Conservation (phyloP, 2,329 filamentous ascomycete genomes). For the Apiospora phragmitis region DNA sequence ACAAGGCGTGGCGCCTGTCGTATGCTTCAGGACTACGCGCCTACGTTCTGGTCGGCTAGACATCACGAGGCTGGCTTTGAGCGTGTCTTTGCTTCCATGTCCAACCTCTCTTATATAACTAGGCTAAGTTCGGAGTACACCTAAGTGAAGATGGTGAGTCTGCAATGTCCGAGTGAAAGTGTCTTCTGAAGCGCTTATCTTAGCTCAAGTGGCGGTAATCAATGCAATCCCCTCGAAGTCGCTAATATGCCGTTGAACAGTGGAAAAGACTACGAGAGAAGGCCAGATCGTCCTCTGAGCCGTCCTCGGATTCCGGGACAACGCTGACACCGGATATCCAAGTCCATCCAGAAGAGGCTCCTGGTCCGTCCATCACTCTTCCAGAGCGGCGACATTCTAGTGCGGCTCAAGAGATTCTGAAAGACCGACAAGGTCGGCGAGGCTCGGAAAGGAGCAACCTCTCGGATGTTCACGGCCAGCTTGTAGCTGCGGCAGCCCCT, state of each 20-base stretch:
- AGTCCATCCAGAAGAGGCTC: not conserved
- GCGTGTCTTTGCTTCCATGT: not conserved
- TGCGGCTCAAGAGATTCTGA: not conserved
- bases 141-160: not conserved
- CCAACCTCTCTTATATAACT: not conserved
- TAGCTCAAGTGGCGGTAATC: not conserved
- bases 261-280: not conserved
- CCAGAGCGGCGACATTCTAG: not conserved
- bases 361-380: not conserved
- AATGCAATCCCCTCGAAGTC: not conserved
- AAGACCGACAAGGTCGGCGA: not conserved
- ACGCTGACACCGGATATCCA: not conserved
- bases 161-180: not conserved
- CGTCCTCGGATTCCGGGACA: not conserved
- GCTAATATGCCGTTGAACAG: not conserved
- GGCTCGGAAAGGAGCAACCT: not conserved
- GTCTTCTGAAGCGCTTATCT: not conserved
- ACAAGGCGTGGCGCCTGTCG: not conserved
- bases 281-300: not conserved
- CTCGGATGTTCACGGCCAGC: not conserved
- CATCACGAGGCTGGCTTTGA: not conserved
- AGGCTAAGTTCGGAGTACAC: not conserved
- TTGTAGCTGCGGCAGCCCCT: not conserved
- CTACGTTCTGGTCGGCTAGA: not conserved
- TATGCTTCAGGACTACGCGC: not conserved